Base-by-base conservation (phyloP, 768 basidiomycete species). In the Auricularia heimuer region DNA sequence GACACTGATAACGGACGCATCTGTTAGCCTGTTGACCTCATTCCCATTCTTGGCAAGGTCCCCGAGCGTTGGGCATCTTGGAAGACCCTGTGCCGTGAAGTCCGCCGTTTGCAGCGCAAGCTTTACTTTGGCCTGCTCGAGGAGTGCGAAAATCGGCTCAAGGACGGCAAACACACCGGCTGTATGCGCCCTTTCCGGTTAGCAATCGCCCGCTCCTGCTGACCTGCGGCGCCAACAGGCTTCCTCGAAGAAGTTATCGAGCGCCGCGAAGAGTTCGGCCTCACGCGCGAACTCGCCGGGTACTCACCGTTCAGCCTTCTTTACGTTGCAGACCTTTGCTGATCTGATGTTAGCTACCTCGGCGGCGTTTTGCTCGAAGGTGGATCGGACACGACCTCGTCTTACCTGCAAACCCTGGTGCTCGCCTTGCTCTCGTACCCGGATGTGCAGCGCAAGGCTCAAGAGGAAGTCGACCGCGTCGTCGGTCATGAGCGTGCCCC, bases 51-150 rank as follows among this genome's bases (percentile, higher is more conserved):
- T 11, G 69, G 68, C 33, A 68, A 73, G 51, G 69, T 78, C 2
- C 77, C 77, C 3, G 75, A 73, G 60, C 69, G 76, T 3, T 77
- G 70, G 69, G 75, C 76, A 4, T 63, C 68, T 8, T 77, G 77
- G 77, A 78, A 78, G 66, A 63, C 54, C 1, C 62, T 72, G 7
- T 68, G 67, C 33, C 67, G 65, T 24, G 67, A 73, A 35, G 65
- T 70, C 12, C 65, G 71, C 10, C 62, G 34, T 1, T 56, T 73
- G 21, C 77, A 77, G 60, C 69, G 71, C 18, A 63, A 65, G 8
- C 62, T 77, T n/a, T 77, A 75, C 63, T 71, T 73, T 35, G 68
- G 71, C 1, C 65, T 77, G 11, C 63, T 76, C 24, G 67, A 70
- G 3, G 69, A 71, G 37, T 71, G 67, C 16, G 69, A 73, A 63